Evolutionary conservation across 371 early-diverging fungal species (phyloP).

Genomic region (Mucor piriformis): DNA sequence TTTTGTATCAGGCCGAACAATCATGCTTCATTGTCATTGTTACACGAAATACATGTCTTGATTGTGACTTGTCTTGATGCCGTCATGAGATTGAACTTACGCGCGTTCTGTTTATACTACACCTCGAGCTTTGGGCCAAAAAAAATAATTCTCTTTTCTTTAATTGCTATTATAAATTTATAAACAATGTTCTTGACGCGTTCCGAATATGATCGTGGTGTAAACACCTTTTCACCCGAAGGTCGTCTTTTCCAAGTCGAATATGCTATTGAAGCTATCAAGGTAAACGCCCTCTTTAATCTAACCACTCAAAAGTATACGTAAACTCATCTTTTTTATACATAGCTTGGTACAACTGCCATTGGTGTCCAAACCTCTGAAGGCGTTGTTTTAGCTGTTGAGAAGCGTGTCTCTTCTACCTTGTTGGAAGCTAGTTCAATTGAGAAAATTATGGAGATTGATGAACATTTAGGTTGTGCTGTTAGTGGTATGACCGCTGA

Average conservation of each 20-base stretch:
- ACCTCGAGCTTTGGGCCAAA: neutral
- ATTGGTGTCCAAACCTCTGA: conserved; percentile 95
- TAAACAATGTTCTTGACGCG: conserved; percentile 72
- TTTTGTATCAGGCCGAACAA: no score
- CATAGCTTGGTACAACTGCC: conserved; percentile 93
- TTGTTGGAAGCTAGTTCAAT: conserved; percentile 93
- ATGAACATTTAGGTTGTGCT: conserved; percentile 93
- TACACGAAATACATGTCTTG: no score
- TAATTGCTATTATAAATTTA: neutral
- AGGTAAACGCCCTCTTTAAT: conserved; percentile 59
- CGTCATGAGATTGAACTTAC: conserved; percentile 2
- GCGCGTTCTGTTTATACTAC: neutral
- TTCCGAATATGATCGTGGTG: conserved; percentile 97
- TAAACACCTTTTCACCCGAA: conserved; percentile 98
- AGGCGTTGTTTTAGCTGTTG: conserved; percentile 95
- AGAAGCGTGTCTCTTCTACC: conserved; percentile 94
- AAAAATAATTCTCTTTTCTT: neutral
- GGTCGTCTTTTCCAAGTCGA: conserved; percentile 99
- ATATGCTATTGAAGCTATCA: conserved; percentile 99
- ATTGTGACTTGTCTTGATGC: neutral
- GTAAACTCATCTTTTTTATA: neutral
- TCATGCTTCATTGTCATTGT: no score
- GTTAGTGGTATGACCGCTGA: conserved; percentile 98
- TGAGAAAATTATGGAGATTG: conserved; percentile 97
- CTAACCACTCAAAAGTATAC: neutral